These are phyloP conservation scores for Arthroderma sp. DNA, from an alignment of 2,329 filamentous ascomycete genomes.

Conservation along the genomic window DNA sequence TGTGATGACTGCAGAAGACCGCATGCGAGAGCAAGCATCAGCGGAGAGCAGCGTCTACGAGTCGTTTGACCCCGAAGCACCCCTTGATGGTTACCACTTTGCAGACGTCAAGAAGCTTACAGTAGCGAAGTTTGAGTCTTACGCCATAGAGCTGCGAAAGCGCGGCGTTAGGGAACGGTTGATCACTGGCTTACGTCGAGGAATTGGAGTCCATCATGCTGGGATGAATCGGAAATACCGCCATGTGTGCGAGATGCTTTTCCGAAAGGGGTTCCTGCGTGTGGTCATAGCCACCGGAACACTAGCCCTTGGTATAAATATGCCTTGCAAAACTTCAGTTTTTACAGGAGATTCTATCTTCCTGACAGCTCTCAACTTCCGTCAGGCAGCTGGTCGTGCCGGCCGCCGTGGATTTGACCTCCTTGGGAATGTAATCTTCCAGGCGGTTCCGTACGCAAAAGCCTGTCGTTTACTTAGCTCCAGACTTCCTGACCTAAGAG, in stretches of 20 bases:
- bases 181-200: slow-evolving; percentile 49
- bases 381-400: slow-evolving; percentile 63
- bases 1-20: slow-evolving; percentile 43
- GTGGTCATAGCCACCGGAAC: slow-evolving; percentile 66
- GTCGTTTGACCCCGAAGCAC: slow-evolving; percentile 54
- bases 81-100: slow-evolving; percentile 52
- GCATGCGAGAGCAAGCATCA: slow-evolving; percentile 43
- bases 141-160: slow-evolving; percentile 39
- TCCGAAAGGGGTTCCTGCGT: slow-evolving; percentile 56
- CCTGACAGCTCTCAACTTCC: slow-evolving; percentile 61
- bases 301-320: slow-evolving; percentile 65
- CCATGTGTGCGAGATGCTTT: slow-evolving; percentile 56
- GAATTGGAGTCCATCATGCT: slow-evolving; percentile 64
- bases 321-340: slow-evolving; percentile 71
- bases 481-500: slow-evolving; percentile 57
- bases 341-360: slow-evolving; percentile 62
- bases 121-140: slow-evolving; percentile 44
- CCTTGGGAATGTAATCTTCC: slow-evolving; percentile 69
- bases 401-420: slow-evolving; percentile 70
- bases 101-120: slow-evolving; percentile 48
- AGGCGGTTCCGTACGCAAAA: slow-evolving; percentile 47
- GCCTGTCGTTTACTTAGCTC: slow-evolving; percentile 59
- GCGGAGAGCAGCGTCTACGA: slow-evolving; percentile 45
- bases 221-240: slow-evolving; percentile 69
- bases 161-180: slow-evolving; percentile 41